Evolutionary conservation across 2,329 filamentous ascomycete species (phyloP).

Genomic region (Xylaria sp.): DNA sequence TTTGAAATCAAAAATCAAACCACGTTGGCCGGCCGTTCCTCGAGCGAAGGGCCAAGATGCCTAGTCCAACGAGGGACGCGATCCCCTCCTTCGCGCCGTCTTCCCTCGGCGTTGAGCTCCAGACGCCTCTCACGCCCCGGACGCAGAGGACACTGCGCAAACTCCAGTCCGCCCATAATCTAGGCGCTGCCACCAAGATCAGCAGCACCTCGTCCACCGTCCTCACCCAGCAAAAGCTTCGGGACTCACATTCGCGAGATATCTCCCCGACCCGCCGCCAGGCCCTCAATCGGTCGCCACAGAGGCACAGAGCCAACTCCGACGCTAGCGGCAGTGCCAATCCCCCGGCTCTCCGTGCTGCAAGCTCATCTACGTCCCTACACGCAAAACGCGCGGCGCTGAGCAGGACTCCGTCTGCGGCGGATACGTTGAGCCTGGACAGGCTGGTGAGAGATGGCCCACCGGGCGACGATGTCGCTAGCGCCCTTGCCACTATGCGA

Average conservation of each 20-base stretch:
- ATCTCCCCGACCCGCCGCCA: slow-evolving; percentile 46
- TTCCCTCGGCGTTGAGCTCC: slow-evolving; percentile 54
- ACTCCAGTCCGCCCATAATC: slow-evolving; percentile 75
- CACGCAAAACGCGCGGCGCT: slow-evolving; percentile 49
- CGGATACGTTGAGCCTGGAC: slow-evolving; percentile 70
- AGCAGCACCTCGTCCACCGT: slow-evolving; percentile 55
- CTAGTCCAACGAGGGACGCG: slow-evolving; percentile 39
- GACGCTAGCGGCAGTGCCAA: slow-evolving; percentile 58
- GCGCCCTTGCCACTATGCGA: slow-evolving; percentile 72
- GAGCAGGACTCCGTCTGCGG: slow-evolving; percentile 53
- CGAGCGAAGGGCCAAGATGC: slow-evolving; percentile 31
- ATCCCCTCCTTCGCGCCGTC: slow-evolving; percentile 41
- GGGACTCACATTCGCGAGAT: slow-evolving; percentile 40
- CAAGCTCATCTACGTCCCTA: slow-evolving; percentile 46
- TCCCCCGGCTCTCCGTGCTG: slow-evolving; percentile 42
- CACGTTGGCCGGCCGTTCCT: not conserved
- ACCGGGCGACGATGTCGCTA: slow-evolving; percentile 68
- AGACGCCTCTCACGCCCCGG: slow-evolving; percentile 65
- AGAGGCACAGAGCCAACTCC: slow-evolving; percentile 73
- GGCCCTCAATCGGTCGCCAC: slow-evolving; percentile 51
- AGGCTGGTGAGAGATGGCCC: slow-evolving; percentile 81
- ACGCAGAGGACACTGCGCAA: slow-evolving; percentile 72
- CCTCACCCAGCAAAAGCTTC: slow-evolving; percentile 67
- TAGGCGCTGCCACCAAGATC: slow-evolving; percentile 59
- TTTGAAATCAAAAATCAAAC: not conserved